A percentile compares a stretch with the other conserved stretches of the same genome.
phyloP scores from a whole-genome alignment of 495 filamentous ascomycete genomes.

The Extremus antarcticus region DNA sequence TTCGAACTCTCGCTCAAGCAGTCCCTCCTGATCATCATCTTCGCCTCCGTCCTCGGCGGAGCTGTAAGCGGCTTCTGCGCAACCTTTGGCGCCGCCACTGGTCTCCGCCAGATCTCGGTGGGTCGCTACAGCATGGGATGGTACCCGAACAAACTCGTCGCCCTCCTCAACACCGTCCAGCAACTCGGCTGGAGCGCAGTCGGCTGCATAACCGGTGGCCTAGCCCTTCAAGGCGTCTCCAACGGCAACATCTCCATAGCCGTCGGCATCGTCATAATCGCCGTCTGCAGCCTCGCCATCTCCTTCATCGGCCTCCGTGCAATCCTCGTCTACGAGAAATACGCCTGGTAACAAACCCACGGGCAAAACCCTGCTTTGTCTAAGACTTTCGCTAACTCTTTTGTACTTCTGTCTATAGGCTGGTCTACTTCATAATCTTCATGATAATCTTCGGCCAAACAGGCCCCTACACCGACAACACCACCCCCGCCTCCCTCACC shows the following conservation, averaged over 20 bases:
- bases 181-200: conserved; percentile 42
- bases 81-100: conserved; percentile 39
- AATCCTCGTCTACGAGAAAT: conserved; percentile 33
- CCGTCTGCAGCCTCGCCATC: conserved; percentile 34
- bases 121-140: conserved; percentile 47
- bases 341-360: conserved; percentile 20
- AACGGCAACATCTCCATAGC: conserved; percentile 35
- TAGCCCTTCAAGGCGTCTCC: conserved; percentile 42
- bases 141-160: conserved; percentile 33
- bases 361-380: background rate
- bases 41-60: conserved; percentile 38
- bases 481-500: conserved; percentile 29
- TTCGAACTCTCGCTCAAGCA: conserved; percentile 40
- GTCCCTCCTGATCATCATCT: conserved; percentile 41
- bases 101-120: conserved; percentile 44
- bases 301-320: conserved; percentile 33
- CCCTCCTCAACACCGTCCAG: conserved; percentile 40
- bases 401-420: conserved; percentile 5
- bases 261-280: conserved; percentile 40
- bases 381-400: conserved; percentile 6
- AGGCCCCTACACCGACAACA: conserved; percentile 37
- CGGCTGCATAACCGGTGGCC: conserved; percentile 37
- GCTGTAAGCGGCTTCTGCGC: conserved; percentile 38
- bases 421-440: conserved; percentile 45
- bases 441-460: conserved; percentile 46